Evolutionary conservation across 2,329 filamentous ascomycete genomes (phyloP), one percentile per base, ranked within the genome.

Genomic region (Sporothrix euskadiensis): DNA sequence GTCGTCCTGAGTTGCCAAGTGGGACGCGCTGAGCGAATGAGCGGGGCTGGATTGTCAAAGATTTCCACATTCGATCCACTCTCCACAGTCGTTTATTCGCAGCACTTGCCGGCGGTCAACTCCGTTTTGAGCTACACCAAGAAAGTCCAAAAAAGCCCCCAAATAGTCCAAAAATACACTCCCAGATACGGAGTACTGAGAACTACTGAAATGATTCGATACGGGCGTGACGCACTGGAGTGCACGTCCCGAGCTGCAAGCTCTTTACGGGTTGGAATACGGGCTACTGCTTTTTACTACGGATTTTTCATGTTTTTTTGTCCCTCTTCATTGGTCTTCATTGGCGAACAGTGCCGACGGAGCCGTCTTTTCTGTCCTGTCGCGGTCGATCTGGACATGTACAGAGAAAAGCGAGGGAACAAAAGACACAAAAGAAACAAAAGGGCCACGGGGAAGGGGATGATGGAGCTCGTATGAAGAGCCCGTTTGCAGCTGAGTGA

Each of bases 21-120:
- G 63, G 66, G 30, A 35, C 47, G 47, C 47, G 47, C 7, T 54
- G 39, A 44, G 52, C 32, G 57, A 68, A 68, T 69, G 66, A 54
- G 66, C 47, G 66, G 66, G 47, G 44, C 47, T 5, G 66, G 26
- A 26, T 56, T 69, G 32, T 39, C 65, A 69, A 66, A 44, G 22
- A 49, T n/a, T 68, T 68, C 26, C 26, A 32, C 63, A 47, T 16
- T 49, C 14, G 44, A 44, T 56, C 44, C 63, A 47, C 22, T 32
- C 22, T 47, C 26, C 39, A 49, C 39, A 30, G 22, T 41, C 10
- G 30, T 41, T 26, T 30, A 30, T 68, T 30, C 63, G n/a, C 41
- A 30, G 63, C 22, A 49, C 41, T 69, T 56, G 30, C 47, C 32
- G 49, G 32, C 66, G 32, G 49, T 69, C 66, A 56, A 41, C n/a